Base-by-base conservation (phyloP, 352 stramenopile species). In the Pythium scleroteichum region DNA sequence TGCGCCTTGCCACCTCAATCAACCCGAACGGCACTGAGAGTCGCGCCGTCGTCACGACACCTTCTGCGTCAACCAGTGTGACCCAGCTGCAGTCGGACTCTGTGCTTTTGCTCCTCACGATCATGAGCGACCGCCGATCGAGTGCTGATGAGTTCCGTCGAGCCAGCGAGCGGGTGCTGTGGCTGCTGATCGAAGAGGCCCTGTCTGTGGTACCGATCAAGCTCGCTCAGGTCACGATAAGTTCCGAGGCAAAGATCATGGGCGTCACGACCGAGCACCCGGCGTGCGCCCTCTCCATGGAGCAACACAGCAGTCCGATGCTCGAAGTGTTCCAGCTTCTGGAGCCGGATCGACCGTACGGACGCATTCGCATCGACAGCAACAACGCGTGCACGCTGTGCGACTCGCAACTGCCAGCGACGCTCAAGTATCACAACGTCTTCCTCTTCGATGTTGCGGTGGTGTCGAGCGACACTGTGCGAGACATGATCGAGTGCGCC, bases 381-480 rank as follows among this genome's bases (percentile, higher is more conserved):
- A 49, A 48, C 8, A 16, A 39, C n/a, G n/a, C 23, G 4, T 59
- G 52, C 19, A 27, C 52, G 7, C 26, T 62, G 4, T 12, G 23
- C 35, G 26, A 72, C 51, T 22, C 44, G 47, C 29, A 53, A 7
- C 47, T 79, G 52, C 59, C 47, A 5, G 22, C 64, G 41, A 78
- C 64, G 42, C 72, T 87, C 27, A 74, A 78, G 60, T 78, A 76
- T 59, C 78, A 84, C 64, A 83, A 84, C 26, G 75, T 87, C 2
- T 80, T 87, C 22, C 45, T 87, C 10, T 65, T 85, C 39, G 78
- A 82, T 20, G 51, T 80, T 16, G 72, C 74, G 1, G 64, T 78
- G 8, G 66, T 69, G 9, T 75, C 66, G 0, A 49, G 64, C 0
- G 59, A 80, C 2, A 62, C 67, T 4, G 58, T 85, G 29, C 57